Evolutionary conservation across 2,329 filamentous ascomycete genomes (phyloP), one percentile per base, ranked within the genome.

Genomic region (Lachnellula cervina): DNA sequence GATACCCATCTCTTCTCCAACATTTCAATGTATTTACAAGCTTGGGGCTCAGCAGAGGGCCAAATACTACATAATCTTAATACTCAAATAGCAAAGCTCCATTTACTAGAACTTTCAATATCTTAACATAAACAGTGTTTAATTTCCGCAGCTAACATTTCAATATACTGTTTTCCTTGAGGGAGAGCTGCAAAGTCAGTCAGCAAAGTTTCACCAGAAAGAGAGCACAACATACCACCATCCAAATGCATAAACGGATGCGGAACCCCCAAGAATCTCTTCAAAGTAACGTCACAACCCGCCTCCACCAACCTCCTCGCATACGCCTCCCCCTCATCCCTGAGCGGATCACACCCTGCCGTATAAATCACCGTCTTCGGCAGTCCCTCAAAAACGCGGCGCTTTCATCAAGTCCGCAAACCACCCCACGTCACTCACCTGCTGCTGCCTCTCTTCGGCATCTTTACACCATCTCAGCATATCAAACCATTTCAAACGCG

Each of bases 161-260:
- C 48, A 25, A 50, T 49, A 35, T 49, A 49, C n/a, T 21, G 46
- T n/a, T 49, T 49, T 19, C 14, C 46, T 21, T 49, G 46, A 4
- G 46, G 25, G n/a, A 49, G 28, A 34, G 28, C 46, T 49, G 19
- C n/a, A n/a, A 17, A n/a, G n/a, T 44, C 37, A 40, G 42, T 44
- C 13, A 25, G 5, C 19, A 19, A 23, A n/a, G n/a, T 44, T 23
- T 6, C n/a, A 21, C 19, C n/a, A 13, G 13, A 19, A 44, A 44
- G 19, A 5, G 11, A 19, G 19, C 42, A 21, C 19, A 44, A 14
- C 42, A 44, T 44, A 44, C 42, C 42, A 44, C 63, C 62, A 60
- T 70, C 74, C 75, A 77, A 77, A 61, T 77, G 75, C 74, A 76
- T 76, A 60, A 79, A 80, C 0, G 74, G 74, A 58, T 80, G 77